Evolutionary conservation across 192 early-diverging fungal genomes (phyloP).

Genomic region (Rhizophlyctis rosea): DNA sequence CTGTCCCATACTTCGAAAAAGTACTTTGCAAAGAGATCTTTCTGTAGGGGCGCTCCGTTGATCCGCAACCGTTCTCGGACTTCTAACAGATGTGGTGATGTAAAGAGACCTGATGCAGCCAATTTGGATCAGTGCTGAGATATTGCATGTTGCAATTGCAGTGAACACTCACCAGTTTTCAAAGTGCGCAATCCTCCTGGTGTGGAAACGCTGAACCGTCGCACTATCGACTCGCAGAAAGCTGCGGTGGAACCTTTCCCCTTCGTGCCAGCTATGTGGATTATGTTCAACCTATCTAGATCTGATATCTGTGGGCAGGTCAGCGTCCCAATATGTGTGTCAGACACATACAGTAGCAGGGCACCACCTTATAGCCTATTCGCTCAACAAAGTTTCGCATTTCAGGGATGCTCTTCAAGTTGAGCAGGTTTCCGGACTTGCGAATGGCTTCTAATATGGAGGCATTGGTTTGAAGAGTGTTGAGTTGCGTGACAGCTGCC

Average conservation of each 20-base stretch:
- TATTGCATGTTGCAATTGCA: conserved; percentile 29
- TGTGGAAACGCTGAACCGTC: conserved; percentile 24
- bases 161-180: conserved; percentile 31
- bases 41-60: conserved; percentile 75
- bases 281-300: conserved; percentile 68
- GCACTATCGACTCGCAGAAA: conserved; percentile 76
- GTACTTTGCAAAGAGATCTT: conserved; percentile 76
- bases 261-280: conserved; percentile 88
- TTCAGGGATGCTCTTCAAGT: conserved; percentile 62
- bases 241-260: conserved; percentile 86
- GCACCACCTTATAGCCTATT: conserved; percentile 73
- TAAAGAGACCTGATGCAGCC: conserved; percentile 70
- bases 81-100: conserved; percentile 89
- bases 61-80: conserved; percentile 94
- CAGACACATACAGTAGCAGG: background rate
- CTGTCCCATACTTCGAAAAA: conserved; percentile 84
- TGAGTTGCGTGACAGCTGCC: conserved; percentile 77
- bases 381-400: conserved; percentile 61
- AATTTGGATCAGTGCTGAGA: conserved; percentile 7
- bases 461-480: conserved; percentile 85
- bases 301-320: conserved; percentile 51
- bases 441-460: conserved; percentile 61
- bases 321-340: conserved; percentile 3
- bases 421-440: conserved; percentile 60
- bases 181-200: conserved; percentile 4